Conservation (phyloP, 345 rosid genomes). For the Sonneratia caseolaris region DNA sequence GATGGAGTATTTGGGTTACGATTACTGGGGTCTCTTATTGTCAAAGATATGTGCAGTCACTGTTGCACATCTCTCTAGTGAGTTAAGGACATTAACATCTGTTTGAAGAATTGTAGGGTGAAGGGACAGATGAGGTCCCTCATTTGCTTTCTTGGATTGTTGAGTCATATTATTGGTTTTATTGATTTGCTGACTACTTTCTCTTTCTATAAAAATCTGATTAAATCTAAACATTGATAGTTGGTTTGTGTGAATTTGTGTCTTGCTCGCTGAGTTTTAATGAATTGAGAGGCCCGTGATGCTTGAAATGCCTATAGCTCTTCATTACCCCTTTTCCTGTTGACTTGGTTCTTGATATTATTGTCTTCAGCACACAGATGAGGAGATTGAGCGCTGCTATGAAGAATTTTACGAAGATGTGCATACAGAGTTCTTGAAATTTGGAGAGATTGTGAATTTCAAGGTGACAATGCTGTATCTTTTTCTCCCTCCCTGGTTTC, state of each 20-base stretch:
- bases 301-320: not conserved
- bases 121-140: not conserved
- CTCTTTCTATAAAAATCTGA: not conserved
- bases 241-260: not conserved
- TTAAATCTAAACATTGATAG: not conserved
- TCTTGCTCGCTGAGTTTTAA: not conserved
- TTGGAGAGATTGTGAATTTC: conserved; percentile 88
- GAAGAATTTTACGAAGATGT: conserved; percentile 98
- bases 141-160: not conserved
- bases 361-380: conserved; percentile 72
- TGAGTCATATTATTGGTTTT: not conserved
- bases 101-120: not conserved
- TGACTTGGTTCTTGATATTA: conserved; percentile 4
- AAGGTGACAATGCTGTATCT: conserved; percentile 41
- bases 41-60: not conserved
- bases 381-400: conserved; percentile 69
- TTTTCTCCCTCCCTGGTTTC: not conserved
- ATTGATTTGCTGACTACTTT: not conserved
- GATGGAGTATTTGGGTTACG: not conserved
- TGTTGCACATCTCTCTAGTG: not conserved
- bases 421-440: conserved; percentile 92
- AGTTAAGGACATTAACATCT: not conserved
- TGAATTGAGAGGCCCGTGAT: not conserved
- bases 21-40: not conserved
- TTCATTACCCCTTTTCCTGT: conserved; percentile 3